A percentile compares a stretch with the other conserved stretches of the same genome.
Evolutionary conservation across 2,329 filamentous ascomycete species (phyloP).

Genomic region (Cercospora zeina): DNA sequence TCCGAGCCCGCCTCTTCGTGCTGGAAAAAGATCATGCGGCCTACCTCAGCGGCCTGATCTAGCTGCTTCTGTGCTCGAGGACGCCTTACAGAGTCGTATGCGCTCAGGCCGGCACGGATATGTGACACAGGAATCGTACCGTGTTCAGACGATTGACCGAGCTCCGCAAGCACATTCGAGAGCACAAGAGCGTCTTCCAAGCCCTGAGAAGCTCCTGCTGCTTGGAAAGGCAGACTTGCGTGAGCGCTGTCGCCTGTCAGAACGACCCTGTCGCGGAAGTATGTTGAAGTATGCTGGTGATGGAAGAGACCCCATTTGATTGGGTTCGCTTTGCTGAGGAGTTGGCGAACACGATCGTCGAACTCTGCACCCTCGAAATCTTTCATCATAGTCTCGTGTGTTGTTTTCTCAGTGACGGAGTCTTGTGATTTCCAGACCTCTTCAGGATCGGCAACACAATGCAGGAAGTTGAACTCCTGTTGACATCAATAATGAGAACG

Average conservation of each 20-base stretch:
- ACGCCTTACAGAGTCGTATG: conserved; percentile 19
- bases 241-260: conserved; percentile 61
- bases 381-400: conserved; percentile 16
- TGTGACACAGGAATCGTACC: background rate
- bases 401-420: conserved; percentile 1
- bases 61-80: conserved; percentile 23
- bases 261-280: conserved; percentile 43
- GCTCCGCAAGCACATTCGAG: conserved; percentile 13
- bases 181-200: conserved; percentile 57
- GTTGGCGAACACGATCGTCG: conserved; percentile 16
- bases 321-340: conserved; percentile 41
- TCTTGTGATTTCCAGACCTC: background rate
- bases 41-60: conserved; percentile 20
- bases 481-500: background rate
- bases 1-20: conserved; percentile 14
- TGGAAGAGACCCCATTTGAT: conserved; percentile 53
- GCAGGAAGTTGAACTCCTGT: conserved; percentile 13
- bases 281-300: conserved; percentile 45
- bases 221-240: conserved; percentile 57
- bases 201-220: conserved; percentile 58
- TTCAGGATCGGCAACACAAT: conserved; percentile 6
- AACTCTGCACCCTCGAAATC: conserved; percentile 14
- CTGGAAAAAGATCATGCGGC: conserved; percentile 20
- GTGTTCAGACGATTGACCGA: background rate
- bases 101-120: conserved; percentile 8